Percentiles rank a stretch among this genome's conserved stretches.
Evolutionary conservation across 2,329 filamentous ascomycete genomes (phyloP).

Genomic region (Furcasterigmium furcatum): DNA sequence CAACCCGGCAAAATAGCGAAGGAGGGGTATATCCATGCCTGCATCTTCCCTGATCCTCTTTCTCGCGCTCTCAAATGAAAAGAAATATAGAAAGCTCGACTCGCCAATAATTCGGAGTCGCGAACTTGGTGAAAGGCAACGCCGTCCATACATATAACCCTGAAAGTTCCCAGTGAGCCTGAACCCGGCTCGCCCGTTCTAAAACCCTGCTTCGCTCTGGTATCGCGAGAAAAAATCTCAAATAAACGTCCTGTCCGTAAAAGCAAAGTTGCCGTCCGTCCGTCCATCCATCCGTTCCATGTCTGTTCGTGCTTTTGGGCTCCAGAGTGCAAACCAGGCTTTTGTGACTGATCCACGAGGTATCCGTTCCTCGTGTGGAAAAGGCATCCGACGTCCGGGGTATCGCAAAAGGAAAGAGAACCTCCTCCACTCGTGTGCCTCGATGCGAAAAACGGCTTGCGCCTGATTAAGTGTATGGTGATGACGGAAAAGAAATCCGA

Average conservation of each 20-base stretch:
- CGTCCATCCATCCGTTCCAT: slow-evolving; percentile 10
- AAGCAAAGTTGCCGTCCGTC: slow-evolving; percentile 10
- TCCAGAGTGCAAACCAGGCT: background rate
- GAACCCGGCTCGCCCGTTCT: background rate
- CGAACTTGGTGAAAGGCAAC: slow-evolving; percentile 4
- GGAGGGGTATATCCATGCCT: slow-evolving; percentile 11
- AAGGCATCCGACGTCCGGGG: slow-evolving; percentile 4
- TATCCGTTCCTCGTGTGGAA: slow-evolving; percentile 1
- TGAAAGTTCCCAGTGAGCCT: background rate
- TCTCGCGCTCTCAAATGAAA: background rate
- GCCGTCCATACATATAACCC: background rate
- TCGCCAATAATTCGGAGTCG: slow-evolving; percentile 3
- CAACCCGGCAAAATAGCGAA: slow-evolving; percentile 3
- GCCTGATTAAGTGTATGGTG: slow-evolving; percentile 13
- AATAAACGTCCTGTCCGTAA: background rate
- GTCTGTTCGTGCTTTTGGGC: slow-evolving; percentile 5
- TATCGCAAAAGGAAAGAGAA: slow-evolving; percentile 14
- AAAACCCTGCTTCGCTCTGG: slow-evolving; percentile 6
- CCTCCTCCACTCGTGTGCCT: slow-evolving; percentile 11
- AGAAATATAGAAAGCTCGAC: slow-evolving; percentile 1
- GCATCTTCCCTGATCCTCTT: slow-evolving; percentile 5
- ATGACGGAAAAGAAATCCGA: slow-evolving; percentile 10
- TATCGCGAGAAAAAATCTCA: slow-evolving; percentile 1
- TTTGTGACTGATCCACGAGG: background rate
- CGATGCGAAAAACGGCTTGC: slow-evolving; percentile 7